These are phyloP conservation scores for Aurifilum marmelostoma DNA, from an alignment of 2,329 filamentous ascomycete genomes.

Conservation along the genomic window DNA sequence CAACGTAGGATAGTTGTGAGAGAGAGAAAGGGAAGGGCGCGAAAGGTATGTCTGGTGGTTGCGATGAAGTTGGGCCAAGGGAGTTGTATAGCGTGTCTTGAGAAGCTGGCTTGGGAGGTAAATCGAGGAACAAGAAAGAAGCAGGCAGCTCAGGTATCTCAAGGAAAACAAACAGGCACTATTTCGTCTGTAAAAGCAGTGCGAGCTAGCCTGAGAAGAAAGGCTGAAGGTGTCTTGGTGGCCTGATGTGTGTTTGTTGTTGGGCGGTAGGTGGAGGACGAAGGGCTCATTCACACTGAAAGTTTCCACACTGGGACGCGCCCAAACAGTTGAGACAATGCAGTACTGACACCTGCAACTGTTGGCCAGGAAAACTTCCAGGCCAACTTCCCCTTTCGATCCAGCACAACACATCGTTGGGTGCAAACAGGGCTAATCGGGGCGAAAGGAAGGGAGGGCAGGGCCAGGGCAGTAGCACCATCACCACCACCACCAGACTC, in stretches of 20 bases:
- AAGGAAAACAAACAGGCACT: not conserved
- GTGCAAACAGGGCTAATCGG: not conserved
- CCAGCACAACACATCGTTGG: not conserved
- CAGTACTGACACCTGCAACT: not conserved
- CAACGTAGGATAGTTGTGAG: no score
- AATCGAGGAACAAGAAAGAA: not conserved
- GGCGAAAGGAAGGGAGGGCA: not conserved
- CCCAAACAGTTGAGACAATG: not conserved
- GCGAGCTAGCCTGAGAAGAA: no score
- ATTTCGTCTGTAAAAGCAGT: not conserved
- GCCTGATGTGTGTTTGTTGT: not conserved
- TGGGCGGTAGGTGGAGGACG: not conserved
- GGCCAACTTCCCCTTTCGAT: not conserved
- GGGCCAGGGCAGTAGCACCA: not conserved
- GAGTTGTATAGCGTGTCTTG: not conserved
- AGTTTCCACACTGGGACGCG: not conserved
- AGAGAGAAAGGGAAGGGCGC: not conserved
- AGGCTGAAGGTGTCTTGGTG: not conserved
- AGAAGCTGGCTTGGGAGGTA: not conserved
- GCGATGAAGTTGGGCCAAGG: not conserved
- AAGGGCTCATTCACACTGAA: not conserved
- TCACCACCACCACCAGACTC: not conserved
- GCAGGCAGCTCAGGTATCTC: not conserved
- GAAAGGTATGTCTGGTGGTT: not conserved
- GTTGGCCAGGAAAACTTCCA: not conserved